Percentiles rank a stretch among this genome's conserved stretches.
Evolutionary conservation across 2,329 filamentous ascomycete species (phyloP).

Genomic region (Xylariomycetidae sp.): DNA sequence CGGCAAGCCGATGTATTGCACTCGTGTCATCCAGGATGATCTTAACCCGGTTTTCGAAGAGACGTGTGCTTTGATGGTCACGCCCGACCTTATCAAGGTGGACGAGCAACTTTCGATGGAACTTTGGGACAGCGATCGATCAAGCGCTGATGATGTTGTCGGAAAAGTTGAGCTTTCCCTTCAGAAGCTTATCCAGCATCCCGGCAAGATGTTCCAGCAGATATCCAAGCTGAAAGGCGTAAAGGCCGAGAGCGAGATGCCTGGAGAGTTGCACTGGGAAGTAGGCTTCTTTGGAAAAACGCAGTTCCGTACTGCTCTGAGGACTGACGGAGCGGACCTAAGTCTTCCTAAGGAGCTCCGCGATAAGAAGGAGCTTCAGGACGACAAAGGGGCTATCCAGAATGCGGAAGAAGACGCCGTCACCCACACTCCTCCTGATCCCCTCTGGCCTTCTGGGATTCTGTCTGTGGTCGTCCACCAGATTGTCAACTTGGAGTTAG

Average conservation of each 20-base stretch:
- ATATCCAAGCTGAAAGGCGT: slow-evolving; percentile 77
- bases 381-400: slow-evolving; percentile 76
- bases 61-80: slow-evolving; percentile 77
- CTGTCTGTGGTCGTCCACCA: slow-evolving; percentile 85
- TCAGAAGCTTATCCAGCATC: slow-evolving; percentile 90
- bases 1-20: slow-evolving; percentile 96
- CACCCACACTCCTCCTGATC: slow-evolving; percentile 84
- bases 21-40: slow-evolving; percentile 89
- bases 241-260: slow-evolving; percentile 81
- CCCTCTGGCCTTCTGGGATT: slow-evolving; percentile 90
- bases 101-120: slow-evolving; percentile 91
- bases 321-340: slow-evolving; percentile 80
- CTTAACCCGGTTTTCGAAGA: slow-evolving; percentile 92
- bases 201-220: slow-evolving; percentile 87
- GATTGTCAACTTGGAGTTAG: slow-evolving; percentile 90
- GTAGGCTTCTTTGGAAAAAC: slow-evolving; percentile 93
- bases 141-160: slow-evolving; percentile 88
- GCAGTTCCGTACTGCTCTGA: slow-evolving; percentile 74
- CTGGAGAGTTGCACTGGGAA: slow-evolving; percentile 91
- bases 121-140: slow-evolving; percentile 92
- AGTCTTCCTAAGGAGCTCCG: slow-evolving; percentile 68
- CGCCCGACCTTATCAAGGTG: slow-evolving; percentile 82
- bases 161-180: slow-evolving; percentile 92
- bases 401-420: slow-evolving; percentile 76
- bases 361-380: slow-evolving; percentile 71